Evolutionary conservation across 345 rosid genomes (phyloP).

Genomic region (Corymbia maculata): DNA sequence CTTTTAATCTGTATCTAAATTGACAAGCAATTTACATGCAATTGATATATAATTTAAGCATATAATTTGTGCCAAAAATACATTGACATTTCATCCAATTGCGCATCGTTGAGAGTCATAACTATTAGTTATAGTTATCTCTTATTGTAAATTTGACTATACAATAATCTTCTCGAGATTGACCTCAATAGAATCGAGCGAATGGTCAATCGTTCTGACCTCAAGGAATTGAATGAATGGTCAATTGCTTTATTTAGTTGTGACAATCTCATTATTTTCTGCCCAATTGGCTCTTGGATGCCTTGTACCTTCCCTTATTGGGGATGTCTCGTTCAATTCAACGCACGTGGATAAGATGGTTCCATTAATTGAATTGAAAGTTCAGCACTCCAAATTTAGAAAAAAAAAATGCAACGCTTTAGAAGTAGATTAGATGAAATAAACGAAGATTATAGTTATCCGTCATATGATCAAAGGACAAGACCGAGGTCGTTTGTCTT

Average conservation of each 20-base stretch:
- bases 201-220: neutral
- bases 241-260: neutral
- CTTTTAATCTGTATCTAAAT: rapidly evolving
- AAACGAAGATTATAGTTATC: neutral
- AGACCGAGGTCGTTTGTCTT: neutral
- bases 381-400: neutral
- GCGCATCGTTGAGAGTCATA: rapidly evolving
- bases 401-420: neutral
- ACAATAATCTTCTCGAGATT: neutral
- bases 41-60: rapidly evolving
- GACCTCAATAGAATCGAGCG: rapidly evolving
- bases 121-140: neutral
- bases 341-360: neutral
- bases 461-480: neutral
- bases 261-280: neutral
- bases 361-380: neutral
- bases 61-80: neutral
- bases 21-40: rapidly evolving
- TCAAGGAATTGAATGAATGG: too few species aligned
- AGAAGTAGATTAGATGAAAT: neutral
- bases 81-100: neutral
- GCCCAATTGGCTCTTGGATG: neutral
- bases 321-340: neutral
- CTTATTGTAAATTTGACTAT: neutral
- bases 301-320: neutral